Conservation (phyloP, 495 filamentous ascomycete species). For the Trichoderma erinaceum region DNA sequence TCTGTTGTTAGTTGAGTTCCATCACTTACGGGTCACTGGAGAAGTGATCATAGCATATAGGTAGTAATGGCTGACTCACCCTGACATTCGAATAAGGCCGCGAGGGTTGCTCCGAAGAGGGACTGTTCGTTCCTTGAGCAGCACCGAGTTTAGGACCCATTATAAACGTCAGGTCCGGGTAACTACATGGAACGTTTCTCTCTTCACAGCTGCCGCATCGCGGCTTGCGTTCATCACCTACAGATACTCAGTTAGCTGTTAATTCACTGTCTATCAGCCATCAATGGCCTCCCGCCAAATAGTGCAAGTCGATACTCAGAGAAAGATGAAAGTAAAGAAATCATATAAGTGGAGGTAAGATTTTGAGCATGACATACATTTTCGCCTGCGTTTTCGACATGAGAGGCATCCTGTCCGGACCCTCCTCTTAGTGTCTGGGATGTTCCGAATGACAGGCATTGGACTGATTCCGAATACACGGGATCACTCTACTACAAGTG, state of each 20-base stretch:
- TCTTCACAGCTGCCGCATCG: background rate
- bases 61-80: background rate
- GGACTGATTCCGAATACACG: background rate
- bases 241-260: background rate
- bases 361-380: background rate
- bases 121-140: background rate
- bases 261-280: background rate
- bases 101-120: background rate
- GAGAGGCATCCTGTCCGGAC: background rate
- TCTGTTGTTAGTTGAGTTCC: background rate
- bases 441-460: slow-evolving; percentile 9
- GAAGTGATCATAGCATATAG: background rate
- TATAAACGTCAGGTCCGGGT: background rate
- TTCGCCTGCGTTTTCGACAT: background rate
- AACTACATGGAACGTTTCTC: background rate
- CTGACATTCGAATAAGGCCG: background rate
- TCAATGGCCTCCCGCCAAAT: no score
- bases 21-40: background rate
- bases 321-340: no score
- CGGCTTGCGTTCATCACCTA: slow-evolving; percentile 11
- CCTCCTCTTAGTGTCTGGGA: slow-evolving; percentile 1
- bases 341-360: no score
- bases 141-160: background rate
- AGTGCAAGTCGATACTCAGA: no score
- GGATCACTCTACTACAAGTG: background rate